Evolutionary conservation across 2,329 filamentous ascomycete genomes (phyloP).

Genomic region (Paecilomyces sp.): DNA sequence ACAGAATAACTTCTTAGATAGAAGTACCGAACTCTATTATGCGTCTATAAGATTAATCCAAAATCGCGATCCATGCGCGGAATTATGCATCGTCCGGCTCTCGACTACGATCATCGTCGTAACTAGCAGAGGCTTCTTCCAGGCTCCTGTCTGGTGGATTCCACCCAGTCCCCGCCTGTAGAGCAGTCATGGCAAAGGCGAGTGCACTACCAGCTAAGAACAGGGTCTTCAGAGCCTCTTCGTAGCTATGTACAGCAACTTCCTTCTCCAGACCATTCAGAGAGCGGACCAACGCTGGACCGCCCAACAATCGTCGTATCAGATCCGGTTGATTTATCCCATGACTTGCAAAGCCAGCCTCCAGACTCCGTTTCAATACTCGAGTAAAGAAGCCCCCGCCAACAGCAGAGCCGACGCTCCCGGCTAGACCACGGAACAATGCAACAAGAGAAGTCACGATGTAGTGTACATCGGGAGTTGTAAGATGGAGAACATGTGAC

Average conservation of each 20-base stretch:
- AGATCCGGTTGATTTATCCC: constrained; percentile 37
- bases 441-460: constrained; percentile 68
- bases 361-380: constrained; percentile 49
- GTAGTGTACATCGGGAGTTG: constrained; percentile 59
- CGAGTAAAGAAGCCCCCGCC: constrained; percentile 70
- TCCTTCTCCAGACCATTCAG: constrained; percentile 44
- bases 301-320: constrained; percentile 50
- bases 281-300: constrained; percentile 47
- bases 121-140: constrained; percentile 11
- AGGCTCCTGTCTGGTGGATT: constrained; percentile 22
- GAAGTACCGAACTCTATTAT: neutral
- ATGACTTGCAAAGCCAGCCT: constrained; percentile 48
- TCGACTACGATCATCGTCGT: neutral
- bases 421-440: constrained; percentile 75
- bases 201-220: constrained; percentile 47
- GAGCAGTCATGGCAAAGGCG: constrained; percentile 40
- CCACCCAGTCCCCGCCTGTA: constrained; percentile 57
- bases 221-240: constrained; percentile 45
- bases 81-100: neutral
- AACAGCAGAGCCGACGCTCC: constrained; percentile 71
- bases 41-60: neutral
- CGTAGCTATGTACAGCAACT: constrained; percentile 49
- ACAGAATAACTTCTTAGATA: neutral
- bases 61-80: neutral
- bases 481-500: constrained; percentile 70